phyloP scores from a whole-genome alignment of 495 filamentous ascomycete genomes.

The Chaetomium tenue region DNA sequence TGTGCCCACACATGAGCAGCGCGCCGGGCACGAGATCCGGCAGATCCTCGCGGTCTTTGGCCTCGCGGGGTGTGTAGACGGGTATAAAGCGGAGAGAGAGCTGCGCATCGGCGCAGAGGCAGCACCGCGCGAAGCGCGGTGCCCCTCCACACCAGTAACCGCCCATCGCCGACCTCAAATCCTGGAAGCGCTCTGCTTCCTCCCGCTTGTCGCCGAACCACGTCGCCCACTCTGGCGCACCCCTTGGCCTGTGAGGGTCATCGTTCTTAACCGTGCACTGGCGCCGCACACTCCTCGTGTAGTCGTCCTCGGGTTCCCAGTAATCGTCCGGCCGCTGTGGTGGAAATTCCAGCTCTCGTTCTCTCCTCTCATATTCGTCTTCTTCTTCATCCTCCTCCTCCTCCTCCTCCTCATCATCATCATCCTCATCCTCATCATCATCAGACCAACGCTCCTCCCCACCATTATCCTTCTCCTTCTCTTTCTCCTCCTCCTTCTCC shows the following conservation, averaged over 20 bases:
- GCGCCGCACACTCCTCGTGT: too few species aligned
- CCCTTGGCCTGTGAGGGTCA: background rate
- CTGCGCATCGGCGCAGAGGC: constrained; percentile 3
- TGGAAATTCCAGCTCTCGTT: too few species aligned
- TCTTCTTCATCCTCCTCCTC: too few species aligned
- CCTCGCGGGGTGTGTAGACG: background rate
- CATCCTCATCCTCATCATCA: too few species aligned
- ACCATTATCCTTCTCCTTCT: too few species aligned
- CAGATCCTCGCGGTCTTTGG: background rate
- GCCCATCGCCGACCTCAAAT: background rate
- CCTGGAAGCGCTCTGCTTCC: background rate
- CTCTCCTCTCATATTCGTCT: too few species aligned
- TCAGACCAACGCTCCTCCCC: too few species aligned
- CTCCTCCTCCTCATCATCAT: too few species aligned
- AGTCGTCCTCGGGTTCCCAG: too few species aligned
- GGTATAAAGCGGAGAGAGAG: constrained; percentile 2
- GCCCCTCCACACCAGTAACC: background rate
- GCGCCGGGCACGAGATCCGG: background rate
- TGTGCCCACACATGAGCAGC: constrained; percentile 5
- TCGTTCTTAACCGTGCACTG: too few species aligned
- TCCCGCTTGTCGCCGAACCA: background rate
- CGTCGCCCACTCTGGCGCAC: background rate
- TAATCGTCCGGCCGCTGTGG: too few species aligned
- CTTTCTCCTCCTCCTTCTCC: too few species aligned
- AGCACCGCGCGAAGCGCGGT: constrained; percentile 1